These are phyloP conservation scores for Tirmania nivea DNA, from an alignment of 495 filamentous ascomycete genomes.

Conservation along the genomic window DNA sequence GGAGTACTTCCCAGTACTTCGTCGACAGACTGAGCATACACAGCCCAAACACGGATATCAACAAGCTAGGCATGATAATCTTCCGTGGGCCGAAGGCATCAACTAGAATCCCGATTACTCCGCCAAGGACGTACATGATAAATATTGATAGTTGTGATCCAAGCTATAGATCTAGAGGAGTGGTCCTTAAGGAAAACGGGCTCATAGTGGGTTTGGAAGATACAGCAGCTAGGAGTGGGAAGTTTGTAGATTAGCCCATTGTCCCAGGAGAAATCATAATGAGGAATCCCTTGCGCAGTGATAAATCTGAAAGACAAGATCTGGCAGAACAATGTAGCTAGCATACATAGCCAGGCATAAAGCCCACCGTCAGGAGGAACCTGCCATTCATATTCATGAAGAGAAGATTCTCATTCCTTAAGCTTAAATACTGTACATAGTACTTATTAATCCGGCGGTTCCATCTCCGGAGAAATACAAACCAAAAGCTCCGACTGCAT, in stretches of 20 bases:
- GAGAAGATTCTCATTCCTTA: too few species aligned
- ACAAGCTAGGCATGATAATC: neutral
- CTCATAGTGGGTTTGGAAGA: conserved; percentile 5
- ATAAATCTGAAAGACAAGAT: conserved; percentile 7
- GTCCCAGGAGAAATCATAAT: too few species aligned
- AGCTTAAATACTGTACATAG: too few species aligned
- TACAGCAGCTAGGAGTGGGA: neutral
- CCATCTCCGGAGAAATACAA: too few species aligned
- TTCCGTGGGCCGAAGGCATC: conserved; percentile 1
- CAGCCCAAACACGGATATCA: conserved; percentile 1
- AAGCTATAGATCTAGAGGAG: conserved; percentile 1
- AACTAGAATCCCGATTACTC: neutral
- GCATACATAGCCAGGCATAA: conserved; percentile 4
- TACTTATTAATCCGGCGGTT: too few species aligned
- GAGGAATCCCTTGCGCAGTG: conserved; percentile 1
- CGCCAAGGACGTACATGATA: conserved; percentile 2
- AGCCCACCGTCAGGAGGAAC: conserved; percentile 1
- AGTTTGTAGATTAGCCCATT: too few species aligned
- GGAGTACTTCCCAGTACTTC: conserved; percentile 5
- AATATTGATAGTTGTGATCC: conserved; percentile 2
- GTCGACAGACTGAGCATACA: neutral
- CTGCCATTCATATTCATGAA: too few species aligned
- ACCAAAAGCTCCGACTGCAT: too few species aligned
- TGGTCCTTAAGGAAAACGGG: neutral
- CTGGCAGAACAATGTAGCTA: conserved; percentile 2